These are phyloP conservation scores for Strigomonas galati DNA, from an alignment of 208 protist species.

Conservation along the genomic window DNA sequence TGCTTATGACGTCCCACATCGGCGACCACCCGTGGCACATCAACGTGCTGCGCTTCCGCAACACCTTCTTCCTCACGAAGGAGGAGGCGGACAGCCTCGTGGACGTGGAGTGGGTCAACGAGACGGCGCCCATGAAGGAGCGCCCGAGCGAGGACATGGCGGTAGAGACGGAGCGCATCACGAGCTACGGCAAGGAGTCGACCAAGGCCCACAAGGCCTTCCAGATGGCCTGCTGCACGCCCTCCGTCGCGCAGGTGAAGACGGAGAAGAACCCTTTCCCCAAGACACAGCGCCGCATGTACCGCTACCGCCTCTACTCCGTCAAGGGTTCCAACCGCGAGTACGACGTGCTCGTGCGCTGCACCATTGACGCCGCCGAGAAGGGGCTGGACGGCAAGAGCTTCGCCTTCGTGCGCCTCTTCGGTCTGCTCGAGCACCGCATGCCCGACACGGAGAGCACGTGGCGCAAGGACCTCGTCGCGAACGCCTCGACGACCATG, in stretches of 20 bases:
- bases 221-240: slow-evolving; percentile 46
- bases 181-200: slow-evolving; percentile 64
- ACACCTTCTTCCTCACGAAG: slow-evolving; percentile 64
- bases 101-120: slow-evolving; percentile 85
- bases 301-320: slow-evolving; percentile 81
- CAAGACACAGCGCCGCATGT: slow-evolving; percentile 64
- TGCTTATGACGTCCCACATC: slow-evolving; percentile 76
- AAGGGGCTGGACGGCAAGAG: slow-evolving; percentile 28
- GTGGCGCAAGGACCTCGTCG: slow-evolving; percentile 55
- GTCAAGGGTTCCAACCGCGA: slow-evolving; percentile 60
- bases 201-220: slow-evolving; percentile 73
- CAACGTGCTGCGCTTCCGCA: slow-evolving; percentile 37
- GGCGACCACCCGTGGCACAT: slow-evolving; percentile 86
- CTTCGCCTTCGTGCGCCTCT: slow-evolving; percentile 45
- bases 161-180: slow-evolving; percentile 49
- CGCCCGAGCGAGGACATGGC: slow-evolving; percentile 62
- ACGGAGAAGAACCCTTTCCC: slow-evolving; percentile 60
- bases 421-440: slow-evolving; percentile 80
- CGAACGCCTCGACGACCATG: slow-evolving; percentile 45
- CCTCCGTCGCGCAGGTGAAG: slow-evolving; percentile 46
- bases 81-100: slow-evolving; percentile 39
- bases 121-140: slow-evolving; percentile 50
- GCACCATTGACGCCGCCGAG: slow-evolving; percentile 71
- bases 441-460: slow-evolving; percentile 23
- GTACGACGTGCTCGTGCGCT: slow-evolving; percentile 87